These are phyloP conservation scores for Phytophthora idaei DNA, from an alignment of 352 stramenopile genomes.

Conservation along the genomic window DNA sequence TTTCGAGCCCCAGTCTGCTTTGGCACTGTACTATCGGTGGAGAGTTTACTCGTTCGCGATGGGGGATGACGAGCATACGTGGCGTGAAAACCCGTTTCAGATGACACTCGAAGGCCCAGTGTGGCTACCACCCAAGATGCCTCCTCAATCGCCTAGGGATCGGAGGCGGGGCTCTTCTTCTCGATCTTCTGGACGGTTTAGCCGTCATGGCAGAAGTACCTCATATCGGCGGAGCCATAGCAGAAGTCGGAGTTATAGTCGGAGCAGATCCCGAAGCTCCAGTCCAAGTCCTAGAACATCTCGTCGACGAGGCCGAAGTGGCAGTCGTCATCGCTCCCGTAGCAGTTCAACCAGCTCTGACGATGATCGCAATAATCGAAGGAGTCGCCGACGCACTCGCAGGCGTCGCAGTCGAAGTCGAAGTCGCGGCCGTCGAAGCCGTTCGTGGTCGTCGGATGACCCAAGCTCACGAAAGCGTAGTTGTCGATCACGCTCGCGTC, in stretches of 20 bases:
- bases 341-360: conserved; percentile 32
- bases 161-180: conserved; percentile 31
- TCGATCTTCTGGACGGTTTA: conserved; percentile 20
- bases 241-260: conserved; percentile 32
- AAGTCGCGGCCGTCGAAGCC: conserved; percentile 29
- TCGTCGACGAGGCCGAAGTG: conserved; percentile 33
- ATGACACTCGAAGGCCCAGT: conserved; percentile 61
- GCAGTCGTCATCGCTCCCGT: conserved; percentile 33
- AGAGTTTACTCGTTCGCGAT: conserved; percentile 74
- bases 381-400: conserved; percentile 14
- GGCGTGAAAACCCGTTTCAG: conserved; percentile 61
- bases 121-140: conserved; percentile 66
- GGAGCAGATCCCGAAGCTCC: conserved; percentile 44
- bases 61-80: conserved; percentile 57
- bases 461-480: conserved; percentile 20
- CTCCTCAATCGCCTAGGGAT: conserved; percentile 6
- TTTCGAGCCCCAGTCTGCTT: conserved; percentile 41
- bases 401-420: conserved; percentile 32
- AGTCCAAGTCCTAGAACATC: conserved; percentile 33
- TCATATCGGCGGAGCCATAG: conserved; percentile 22
- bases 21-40: conserved; percentile 76
- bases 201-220: conserved; percentile 12
- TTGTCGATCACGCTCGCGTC: conserved; percentile 26
- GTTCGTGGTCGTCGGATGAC: conserved; percentile 36
- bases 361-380: conserved; percentile 11